Percentiles rank a stretch among this genome's conserved stretches.
Evolutionary conservation across 2,329 filamentous ascomycete species (phyloP).

Genomic region (Fusarium tjaetaba): DNA sequence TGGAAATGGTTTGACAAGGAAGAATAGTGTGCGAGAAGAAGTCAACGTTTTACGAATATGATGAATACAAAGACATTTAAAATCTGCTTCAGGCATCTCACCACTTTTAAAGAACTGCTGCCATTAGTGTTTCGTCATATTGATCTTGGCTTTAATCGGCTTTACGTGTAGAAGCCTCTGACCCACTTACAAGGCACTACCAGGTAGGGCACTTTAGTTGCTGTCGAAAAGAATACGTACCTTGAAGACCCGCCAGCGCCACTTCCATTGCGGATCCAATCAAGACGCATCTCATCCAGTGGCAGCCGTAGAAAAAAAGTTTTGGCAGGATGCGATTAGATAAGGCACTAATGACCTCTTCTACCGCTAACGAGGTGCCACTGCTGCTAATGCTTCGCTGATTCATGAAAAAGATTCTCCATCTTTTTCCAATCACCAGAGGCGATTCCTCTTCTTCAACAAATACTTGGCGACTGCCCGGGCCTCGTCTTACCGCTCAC

Average conservation of each 20-base stretch:
- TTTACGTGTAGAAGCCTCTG: background rate
- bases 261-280: conserved; percentile 8
- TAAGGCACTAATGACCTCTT: background rate
- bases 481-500: background rate
- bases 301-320: conserved; percentile 31
- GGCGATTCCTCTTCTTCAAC: conserved; percentile 11
- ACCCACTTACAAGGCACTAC: conserved; percentile 15
- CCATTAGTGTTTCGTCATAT: background rate
- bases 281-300: conserved; percentile 12
- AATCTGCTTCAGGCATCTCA: background rate
- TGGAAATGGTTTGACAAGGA: background rate
- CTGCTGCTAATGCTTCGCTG: conserved; percentile 14
- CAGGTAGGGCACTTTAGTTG: background rate
- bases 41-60: conserved; percentile 1
- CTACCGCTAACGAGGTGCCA: background rate
- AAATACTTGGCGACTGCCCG: background rate
- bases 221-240: conserved; percentile 8
- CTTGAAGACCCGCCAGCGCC: conserved; percentile 4
- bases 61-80: conserved; percentile 10
- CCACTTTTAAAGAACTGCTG: background rate
- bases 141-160: background rate
- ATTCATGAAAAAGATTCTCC: conserved; percentile 35
- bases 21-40: background rate
- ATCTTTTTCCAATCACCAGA: conserved; percentile 10
- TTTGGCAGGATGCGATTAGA: conserved; percentile 21